phyloP scores from a whole-genome alignment of 2,329 filamentous ascomycete genomes.

The Xylaria hypoxylon region DNA sequence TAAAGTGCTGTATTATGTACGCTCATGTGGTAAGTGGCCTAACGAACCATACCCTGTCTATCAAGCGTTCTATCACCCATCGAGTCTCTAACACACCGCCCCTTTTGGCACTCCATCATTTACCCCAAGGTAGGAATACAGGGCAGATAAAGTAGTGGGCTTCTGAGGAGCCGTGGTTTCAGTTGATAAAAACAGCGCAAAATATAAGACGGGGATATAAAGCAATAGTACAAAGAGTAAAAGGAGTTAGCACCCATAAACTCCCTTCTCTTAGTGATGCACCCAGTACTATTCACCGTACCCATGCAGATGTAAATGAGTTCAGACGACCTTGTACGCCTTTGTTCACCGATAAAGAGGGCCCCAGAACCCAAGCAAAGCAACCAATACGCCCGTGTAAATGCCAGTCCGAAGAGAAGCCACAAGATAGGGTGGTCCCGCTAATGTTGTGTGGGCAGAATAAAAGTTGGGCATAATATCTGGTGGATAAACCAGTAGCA shows the following conservation, averaged over 20 bases:
- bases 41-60: conserved; percentile 1
- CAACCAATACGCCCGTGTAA: conserved; percentile 26
- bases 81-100: not conserved
- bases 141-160: not conserved
- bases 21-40: conserved; percentile 6
- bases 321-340: conserved; percentile 21
- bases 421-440: not conserved
- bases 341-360: conserved; percentile 8
- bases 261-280: conserved; percentile 14
- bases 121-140: not conserved
- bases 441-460: not conserved
- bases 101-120: not conserved
- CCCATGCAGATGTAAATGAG: conserved; percentile 25
- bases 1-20: conserved; percentile 4
- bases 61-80: not conserved
- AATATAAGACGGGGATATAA: conserved; percentile 8
- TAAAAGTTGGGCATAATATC: not conserved
- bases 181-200: not conserved
- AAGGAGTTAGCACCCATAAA: conserved; percentile 5
- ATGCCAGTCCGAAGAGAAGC: conserved; percentile 11
- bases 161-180: not conserved
- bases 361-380: conserved; percentile 11
- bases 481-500: not conserved
- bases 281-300: not conserved
- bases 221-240: conserved; percentile 10